These are phyloP conservation scores for Lyophyllum decastes DNA, from an alignment of 768 basidiomycete species.

Conservation along the genomic window DNA sequence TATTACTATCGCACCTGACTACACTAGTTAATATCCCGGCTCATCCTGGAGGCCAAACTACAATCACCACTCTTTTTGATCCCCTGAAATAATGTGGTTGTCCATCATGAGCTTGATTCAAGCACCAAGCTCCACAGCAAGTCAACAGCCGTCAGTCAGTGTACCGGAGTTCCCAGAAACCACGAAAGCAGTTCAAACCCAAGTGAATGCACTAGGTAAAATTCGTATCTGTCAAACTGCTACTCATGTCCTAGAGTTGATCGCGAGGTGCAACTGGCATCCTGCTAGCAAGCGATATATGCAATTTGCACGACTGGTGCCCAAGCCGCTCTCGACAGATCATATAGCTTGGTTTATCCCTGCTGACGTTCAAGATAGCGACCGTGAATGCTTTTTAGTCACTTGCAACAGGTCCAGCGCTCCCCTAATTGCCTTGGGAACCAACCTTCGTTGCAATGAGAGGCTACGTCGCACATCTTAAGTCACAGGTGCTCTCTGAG, in stretches of 20 bases:
- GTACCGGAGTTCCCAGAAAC: too few species aligned
- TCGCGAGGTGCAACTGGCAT: too few species aligned
- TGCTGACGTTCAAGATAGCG: too few species aligned
- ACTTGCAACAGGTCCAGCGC: neutral
- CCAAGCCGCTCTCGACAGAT: too few species aligned
- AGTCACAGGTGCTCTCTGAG: neutral
- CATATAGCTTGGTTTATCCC: too few species aligned
- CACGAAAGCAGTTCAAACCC: too few species aligned
- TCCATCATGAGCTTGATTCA: neutral
- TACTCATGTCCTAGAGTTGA: too few species aligned
- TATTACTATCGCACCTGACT: constrained; percentile 1
- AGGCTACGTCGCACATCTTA: neutral
- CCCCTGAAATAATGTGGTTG: neutral
- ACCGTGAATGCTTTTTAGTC: neutral
- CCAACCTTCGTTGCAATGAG: neutral
- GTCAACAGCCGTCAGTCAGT: too few species aligned
- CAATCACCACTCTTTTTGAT: constrained; percentile 28
- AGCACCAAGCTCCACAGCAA: neutral
- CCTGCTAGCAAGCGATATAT: too few species aligned
- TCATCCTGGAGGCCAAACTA: constrained; percentile 7
- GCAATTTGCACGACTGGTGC: too few species aligned
- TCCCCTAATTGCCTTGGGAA: neutral
- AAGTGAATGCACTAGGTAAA: too few species aligned
- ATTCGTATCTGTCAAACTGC: too few species aligned
- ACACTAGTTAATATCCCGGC: constrained; percentile 12